These are phyloP conservation scores for Pleurostoma richardsiae DNA, from an alignment of 2,329 filamentous ascomycete species.

Conservation along the genomic window DNA sequence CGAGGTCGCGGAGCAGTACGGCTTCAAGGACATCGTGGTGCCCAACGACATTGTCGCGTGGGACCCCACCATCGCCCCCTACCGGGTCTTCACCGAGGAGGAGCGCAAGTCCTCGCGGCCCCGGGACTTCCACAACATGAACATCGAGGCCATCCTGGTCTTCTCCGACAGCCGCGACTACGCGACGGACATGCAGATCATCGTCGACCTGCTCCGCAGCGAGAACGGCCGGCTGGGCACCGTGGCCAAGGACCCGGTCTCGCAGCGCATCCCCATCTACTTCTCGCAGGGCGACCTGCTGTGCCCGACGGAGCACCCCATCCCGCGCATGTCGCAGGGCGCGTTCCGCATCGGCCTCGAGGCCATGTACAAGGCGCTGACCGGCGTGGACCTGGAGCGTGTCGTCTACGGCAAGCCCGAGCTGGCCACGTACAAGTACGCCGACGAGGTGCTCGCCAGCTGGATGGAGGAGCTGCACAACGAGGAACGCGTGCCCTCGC, in stretches of 20 bases:
- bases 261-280: slow-evolving; percentile 68
- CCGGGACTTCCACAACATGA: slow-evolving; percentile 65
- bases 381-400: slow-evolving; percentile 66
- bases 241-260: slow-evolving; percentile 58
- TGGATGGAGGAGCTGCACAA: slow-evolving; percentile 76
- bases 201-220: slow-evolving; percentile 65
- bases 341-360: slow-evolving; percentile 72
- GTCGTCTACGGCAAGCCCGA: slow-evolving; percentile 74
- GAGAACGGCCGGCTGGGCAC: slow-evolving; percentile 64
- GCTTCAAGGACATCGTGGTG: slow-evolving; percentile 68
- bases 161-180: slow-evolving; percentile 72
- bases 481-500: slow-evolving; percentile 62
- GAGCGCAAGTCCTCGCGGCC: slow-evolving; percentile 64
- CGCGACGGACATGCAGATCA: slow-evolving; percentile 71
- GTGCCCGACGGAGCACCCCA: slow-evolving; percentile 61
- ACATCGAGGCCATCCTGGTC: slow-evolving; percentile 71
- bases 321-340: slow-evolving; percentile 66
- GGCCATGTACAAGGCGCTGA: slow-evolving; percentile 68
- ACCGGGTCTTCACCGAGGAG: slow-evolving; percentile 61
- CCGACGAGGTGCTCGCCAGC: slow-evolving; percentile 64
- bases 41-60: slow-evolving; percentile 70
- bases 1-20: slow-evolving; percentile 67
- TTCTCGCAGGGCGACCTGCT: slow-evolving; percentile 43
- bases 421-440: slow-evolving; percentile 72
- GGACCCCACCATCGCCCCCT: slow-evolving; percentile 64